Evolutionary conservation across 257 asterid genomes (phyloP).

Genomic region (Penstemon newberryi): DNA sequence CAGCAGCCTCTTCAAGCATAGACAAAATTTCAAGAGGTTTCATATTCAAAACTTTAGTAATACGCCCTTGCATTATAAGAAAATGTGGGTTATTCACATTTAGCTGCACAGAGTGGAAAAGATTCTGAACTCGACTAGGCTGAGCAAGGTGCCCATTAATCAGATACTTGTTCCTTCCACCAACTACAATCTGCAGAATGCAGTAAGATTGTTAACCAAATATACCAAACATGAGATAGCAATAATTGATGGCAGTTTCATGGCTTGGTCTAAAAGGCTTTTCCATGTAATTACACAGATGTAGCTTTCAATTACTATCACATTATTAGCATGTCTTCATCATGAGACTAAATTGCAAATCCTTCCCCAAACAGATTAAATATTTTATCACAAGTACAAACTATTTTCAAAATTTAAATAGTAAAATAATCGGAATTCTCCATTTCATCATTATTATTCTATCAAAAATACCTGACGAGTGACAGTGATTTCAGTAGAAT

Average conservation of each 20-base stretch:
- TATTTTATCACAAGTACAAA: background rate
- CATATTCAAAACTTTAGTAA: conserved; percentile 95
- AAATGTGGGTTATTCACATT: conserved; percentile 98
- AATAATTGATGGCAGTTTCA: background rate
- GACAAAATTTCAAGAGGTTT: conserved; percentile 97
- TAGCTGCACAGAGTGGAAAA: conserved; percentile 97
- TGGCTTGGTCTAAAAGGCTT: background rate
- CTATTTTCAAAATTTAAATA: background rate
- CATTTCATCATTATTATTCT: background rate
- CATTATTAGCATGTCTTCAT: background rate
- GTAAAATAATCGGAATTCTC: no score
- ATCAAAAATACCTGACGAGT: conserved; percentile 79
- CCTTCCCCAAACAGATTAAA: background rate
- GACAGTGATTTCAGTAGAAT: conserved; percentile 85
- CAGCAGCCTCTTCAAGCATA: conserved; percentile 99
- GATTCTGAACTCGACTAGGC: conserved; percentile 98
- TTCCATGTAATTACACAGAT: background rate
- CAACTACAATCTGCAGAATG: conserved; percentile 88
- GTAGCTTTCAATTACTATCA: background rate
- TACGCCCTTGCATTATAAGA: conserved; percentile 99
- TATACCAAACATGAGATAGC: background rate
- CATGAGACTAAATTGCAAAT: background rate
- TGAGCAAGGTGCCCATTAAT: conserved; percentile 98
- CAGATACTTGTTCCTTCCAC: conserved; percentile 97
- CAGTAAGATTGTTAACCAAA: conserved; percentile 13